Base-by-base conservation (phyloP, 83 land plant species). In the Diphasiastrum complanatum region DNA sequence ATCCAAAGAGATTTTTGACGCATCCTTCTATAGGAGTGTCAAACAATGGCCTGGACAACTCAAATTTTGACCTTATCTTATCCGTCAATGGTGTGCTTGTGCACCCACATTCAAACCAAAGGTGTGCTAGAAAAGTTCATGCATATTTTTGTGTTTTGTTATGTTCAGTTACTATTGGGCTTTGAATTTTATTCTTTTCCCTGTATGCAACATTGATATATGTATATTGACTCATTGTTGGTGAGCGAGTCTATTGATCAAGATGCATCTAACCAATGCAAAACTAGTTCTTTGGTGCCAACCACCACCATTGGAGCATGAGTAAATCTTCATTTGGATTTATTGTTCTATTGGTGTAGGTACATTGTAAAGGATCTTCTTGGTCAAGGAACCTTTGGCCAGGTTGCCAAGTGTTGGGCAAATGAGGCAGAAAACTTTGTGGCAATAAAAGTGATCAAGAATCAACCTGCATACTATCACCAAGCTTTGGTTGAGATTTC, bases 371-470 rank as follows among this genome's bases (percentile, higher is more conserved):
- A 93, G 71, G 98, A 93, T 57, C 60, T 89, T 5, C 86, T 93
- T 61, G 98, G 98, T 10, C 90, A 83, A 37, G 98, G 98, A 22
- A 89, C 98, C 23, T 93, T 93, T 75, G 98, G 96, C 48, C 98
- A 93, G 64, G 98, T 93, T 63, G 96, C 82, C 6, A 85, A 81
- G 71, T 93, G 98, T 62, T 89, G 79, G 86, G 63, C 71, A 31
- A 47, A 75, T n/a, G 84, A 89, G 53, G 76, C 72, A 1, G 71
- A 73, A 47, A 79, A 63, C 57, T 81, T 53, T 68, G 87, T 85
- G 54, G 98, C 98, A 61, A 85, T 93, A 33, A 93, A 93, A 68
- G 68, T 93, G 6, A 93, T 93, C 1, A 93, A 93, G 59, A 93
- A 93, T 46, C 84, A 81, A 31, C 91, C 82, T 49, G 98, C 98